Percentiles rank a stretch among this genome's conserved stretches.
Conservation (phyloP, 2,329 filamentous ascomycete species). For the Scleromitrula shiraiana region DNA sequence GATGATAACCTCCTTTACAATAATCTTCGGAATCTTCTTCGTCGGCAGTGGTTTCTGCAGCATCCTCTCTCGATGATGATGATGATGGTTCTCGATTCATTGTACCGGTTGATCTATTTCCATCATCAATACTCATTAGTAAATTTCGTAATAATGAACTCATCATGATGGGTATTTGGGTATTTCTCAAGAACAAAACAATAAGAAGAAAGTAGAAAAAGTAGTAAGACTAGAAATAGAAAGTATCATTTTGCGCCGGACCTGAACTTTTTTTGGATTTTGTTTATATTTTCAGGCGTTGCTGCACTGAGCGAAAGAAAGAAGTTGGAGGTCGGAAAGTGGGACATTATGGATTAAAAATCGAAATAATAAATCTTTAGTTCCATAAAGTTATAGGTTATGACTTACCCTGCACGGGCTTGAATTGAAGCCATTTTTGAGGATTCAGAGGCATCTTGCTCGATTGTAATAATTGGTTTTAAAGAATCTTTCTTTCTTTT, state of each 20-base stretch:
- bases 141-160: constrained; percentile 24
- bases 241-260: constrained; percentile 9
- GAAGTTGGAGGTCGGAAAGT: constrained; percentile 10
- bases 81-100: constrained; percentile 40
- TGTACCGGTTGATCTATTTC: constrained; percentile 25
- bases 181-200: too few species aligned
- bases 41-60: constrained; percentile 85
- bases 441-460: constrained; percentile 31
- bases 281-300: constrained; percentile 19
- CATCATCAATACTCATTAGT: constrained; percentile 24
- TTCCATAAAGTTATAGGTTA: too few species aligned
- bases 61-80: constrained; percentile 73
- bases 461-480: constrained; percentile 53
- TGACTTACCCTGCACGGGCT: constrained; percentile 30
- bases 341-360: too few species aligned
- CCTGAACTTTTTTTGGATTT: constrained; percentile 1
- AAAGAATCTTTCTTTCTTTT: constrained; percentile 49
- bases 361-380: constrained; percentile 1
- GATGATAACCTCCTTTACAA: constrained; percentile 98
- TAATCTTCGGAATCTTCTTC: constrained; percentile 99
- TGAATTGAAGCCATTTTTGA: constrained; percentile 25
- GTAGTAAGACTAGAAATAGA: constrained; percentile 1
- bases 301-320: constrained; percentile 9
- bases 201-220: too few species aligned
- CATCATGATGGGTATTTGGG: constrained; percentile 24